A percentile compares a stretch with the other conserved stretches of the same genome.
Evolutionary conservation across 2,329 filamentous ascomycete genomes (phyloP).

Genomic region (Zymoseptoria brevis): DNA sequence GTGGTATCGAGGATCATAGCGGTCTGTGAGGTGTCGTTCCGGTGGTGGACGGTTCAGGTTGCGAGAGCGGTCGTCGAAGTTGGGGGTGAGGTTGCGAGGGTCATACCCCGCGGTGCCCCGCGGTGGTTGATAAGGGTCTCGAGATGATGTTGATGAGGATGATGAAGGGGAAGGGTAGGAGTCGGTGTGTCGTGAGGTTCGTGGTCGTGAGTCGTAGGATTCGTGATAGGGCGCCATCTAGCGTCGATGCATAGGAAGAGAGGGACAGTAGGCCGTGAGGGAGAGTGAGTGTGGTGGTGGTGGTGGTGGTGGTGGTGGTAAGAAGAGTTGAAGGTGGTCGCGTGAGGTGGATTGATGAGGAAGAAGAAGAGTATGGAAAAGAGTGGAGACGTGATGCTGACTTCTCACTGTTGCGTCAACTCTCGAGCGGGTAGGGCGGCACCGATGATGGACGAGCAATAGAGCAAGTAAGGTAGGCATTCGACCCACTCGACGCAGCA

Average conservation of each 20-base stretch:
- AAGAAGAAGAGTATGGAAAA: not conserved
- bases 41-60: conserved; percentile 7
- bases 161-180: conserved; percentile 6
- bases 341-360: not conserved
- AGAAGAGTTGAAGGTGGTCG: not conserved
- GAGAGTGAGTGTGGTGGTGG: not conserved
- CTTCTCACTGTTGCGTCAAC: not conserved
- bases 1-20: conserved; percentile 29
- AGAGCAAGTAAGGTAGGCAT: too few relatives aligned
- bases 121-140: not conserved
- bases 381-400: not conserved
- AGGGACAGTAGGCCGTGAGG: not conserved
- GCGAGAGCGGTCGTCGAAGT: conserved; percentile 19
- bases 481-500: too few relatives aligned
- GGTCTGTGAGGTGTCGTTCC: conserved; percentile 21
- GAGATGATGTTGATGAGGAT: not conserved
- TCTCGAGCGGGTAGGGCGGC: too few relatives aligned
- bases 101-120: not conserved
- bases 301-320: not conserved
- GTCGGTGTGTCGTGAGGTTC: conserved; percentile 17
- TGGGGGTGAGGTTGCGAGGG: conserved; percentile 4
- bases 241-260: not conserved
- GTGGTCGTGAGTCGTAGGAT: conserved; percentile 10
- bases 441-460: too few relatives aligned
- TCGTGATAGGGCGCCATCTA: conserved; percentile 21